Conservation (phyloP, 371 early-diverging fungal genomes). For the Mortierella polycephala region DNA sequence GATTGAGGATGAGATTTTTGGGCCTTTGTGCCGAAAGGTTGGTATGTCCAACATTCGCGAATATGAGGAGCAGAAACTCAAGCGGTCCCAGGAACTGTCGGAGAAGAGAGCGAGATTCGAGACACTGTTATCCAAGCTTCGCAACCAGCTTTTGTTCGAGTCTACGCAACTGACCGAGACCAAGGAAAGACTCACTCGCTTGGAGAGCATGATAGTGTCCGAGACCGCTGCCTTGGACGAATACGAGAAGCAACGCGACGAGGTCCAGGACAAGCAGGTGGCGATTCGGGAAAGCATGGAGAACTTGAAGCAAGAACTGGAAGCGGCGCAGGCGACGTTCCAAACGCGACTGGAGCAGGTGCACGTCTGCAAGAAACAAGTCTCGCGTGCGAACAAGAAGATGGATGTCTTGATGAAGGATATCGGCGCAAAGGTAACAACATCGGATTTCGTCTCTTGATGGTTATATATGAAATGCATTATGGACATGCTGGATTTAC, state of each 20-base stretch:
- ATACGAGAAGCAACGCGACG: constrained; percentile 55
- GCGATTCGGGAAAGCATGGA: constrained; percentile 50
- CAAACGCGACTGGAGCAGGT: constrained; percentile 69
- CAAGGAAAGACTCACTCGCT: constrained; percentile 63
- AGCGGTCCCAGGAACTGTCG: constrained; percentile 73
- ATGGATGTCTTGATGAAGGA: constrained; percentile 76
- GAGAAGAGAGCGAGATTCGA: constrained; percentile 80
- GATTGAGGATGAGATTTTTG: constrained; percentile 83
- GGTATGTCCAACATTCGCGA: constrained; percentile 84
- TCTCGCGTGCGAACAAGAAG: constrained; percentile 70
- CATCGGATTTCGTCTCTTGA: neutral
- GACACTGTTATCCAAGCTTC: constrained; percentile 79
- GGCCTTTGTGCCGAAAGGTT: constrained; percentile 77
- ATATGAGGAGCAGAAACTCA: constrained; percentile 82
- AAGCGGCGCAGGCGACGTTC: constrained; percentile 53
- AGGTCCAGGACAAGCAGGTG: constrained; percentile 57
- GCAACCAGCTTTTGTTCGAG: constrained; percentile 82
- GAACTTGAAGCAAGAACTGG: constrained; percentile 58
- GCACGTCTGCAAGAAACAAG: constrained; percentile 65
- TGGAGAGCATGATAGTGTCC: constrained; percentile 56
- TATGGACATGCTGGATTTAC: neutral
- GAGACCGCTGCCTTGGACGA: constrained; percentile 53
- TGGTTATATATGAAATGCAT: too few species aligned
- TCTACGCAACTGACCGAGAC: constrained; percentile 75
- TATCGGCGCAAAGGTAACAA: constrained; percentile 61